phyloP scores from a whole-genome alignment of 768 basidiomycete genomes.

The Serendipita sp. region DNA sequence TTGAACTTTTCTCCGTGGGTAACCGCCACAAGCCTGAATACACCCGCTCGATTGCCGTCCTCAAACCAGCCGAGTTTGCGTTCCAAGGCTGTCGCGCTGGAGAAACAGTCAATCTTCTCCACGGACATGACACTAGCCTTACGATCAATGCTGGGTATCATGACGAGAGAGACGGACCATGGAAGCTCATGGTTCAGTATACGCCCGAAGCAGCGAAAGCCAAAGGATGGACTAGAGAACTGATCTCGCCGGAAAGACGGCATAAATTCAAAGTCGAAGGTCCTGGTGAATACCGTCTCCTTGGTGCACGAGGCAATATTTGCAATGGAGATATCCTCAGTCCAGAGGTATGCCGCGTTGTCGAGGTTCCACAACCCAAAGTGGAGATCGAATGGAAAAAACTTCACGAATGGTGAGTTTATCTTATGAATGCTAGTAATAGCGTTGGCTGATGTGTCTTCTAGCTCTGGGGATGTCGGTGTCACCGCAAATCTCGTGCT shows the following conservation, averaged over 20 bases:
- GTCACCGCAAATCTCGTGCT: constrained; percentile 76
- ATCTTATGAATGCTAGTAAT: not conserved
- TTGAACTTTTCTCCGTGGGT: constrained; percentile 20
- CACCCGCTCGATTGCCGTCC: constrained; percentile 46
- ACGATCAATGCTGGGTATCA: constrained; percentile 35
- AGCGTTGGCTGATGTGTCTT: constrained; percentile 5
- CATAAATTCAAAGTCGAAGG: constrained; percentile 35
- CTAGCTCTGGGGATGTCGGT: constrained; percentile 79
- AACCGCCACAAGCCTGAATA: constrained; percentile 19
- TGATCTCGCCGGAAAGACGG: constrained; percentile 26
- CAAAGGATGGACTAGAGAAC: constrained; percentile 45
- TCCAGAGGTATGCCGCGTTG: constrained; percentile 14
- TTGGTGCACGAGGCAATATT: constrained; percentile 52
- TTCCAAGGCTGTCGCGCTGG: constrained; percentile 65
- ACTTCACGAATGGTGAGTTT: constrained; percentile 71
- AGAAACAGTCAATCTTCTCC: constrained; percentile 49
- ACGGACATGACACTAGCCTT: constrained; percentile 48
- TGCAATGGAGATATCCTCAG: constrained; percentile 47
- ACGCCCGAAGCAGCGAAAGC: constrained; percentile 26
- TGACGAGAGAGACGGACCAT: constrained; percentile 49
- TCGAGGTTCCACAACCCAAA: constrained; percentile 44
- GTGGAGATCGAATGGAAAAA: constrained; percentile 81
- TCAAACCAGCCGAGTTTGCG: constrained; percentile 52
- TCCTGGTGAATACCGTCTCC: constrained; percentile 66
- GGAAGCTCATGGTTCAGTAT: constrained; percentile 50